These are phyloP conservation scores for Setomelanomma holmii DNA, from an alignment of 2,329 filamentous ascomycete genomes.

Conservation along the genomic window DNA sequence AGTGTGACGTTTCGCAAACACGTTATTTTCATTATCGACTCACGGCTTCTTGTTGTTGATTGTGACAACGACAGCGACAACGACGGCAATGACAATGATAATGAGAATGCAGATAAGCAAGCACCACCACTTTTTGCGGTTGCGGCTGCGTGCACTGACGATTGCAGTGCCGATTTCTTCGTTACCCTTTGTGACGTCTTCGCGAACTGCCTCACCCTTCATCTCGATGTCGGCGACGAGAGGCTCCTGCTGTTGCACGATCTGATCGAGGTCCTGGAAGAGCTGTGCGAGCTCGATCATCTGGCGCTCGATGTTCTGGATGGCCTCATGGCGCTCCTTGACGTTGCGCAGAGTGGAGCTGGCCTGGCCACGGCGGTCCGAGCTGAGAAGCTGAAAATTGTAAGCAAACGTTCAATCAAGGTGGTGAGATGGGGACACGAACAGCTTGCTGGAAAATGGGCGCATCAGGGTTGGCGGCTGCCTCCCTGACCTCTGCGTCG, in stretches of 20 bases:
- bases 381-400: slow-evolving; percentile 69
- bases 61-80: slow-evolving; percentile 49
- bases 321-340: slow-evolving; percentile 80
- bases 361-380: slow-evolving; percentile 80
- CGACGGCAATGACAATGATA: slow-evolving; percentile 47
- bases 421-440: slow-evolving; percentile 27
- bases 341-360: slow-evolving; percentile 81
- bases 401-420: slow-evolving; percentile 14
- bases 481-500: slow-evolving; percentile 78
- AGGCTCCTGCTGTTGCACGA: slow-evolving; percentile 86
- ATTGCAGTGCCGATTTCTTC: slow-evolving; percentile 83
- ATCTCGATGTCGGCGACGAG: slow-evolving; percentile 82
- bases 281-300: slow-evolving; percentile 87
- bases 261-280: slow-evolving; percentile 86
- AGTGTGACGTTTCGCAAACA: slow-evolving; percentile 16
- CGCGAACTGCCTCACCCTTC: slow-evolving; percentile 83
- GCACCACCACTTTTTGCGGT: slow-evolving; percentile 98
- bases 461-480: slow-evolving; percentile 74
- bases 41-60: slow-evolving; percentile 7
- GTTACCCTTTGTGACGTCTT: slow-evolving; percentile 86
- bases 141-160: slow-evolving; percentile 69
- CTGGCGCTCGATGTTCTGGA: slow-evolving; percentile 90
- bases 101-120: slow-evolving; percentile 68
- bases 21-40: slow-evolving; percentile 29
- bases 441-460: slow-evolving; percentile 87